phyloP scores from a whole-genome alignment of 1,139 yeast species.

The Blastobotrys capitulatus region DNA sequence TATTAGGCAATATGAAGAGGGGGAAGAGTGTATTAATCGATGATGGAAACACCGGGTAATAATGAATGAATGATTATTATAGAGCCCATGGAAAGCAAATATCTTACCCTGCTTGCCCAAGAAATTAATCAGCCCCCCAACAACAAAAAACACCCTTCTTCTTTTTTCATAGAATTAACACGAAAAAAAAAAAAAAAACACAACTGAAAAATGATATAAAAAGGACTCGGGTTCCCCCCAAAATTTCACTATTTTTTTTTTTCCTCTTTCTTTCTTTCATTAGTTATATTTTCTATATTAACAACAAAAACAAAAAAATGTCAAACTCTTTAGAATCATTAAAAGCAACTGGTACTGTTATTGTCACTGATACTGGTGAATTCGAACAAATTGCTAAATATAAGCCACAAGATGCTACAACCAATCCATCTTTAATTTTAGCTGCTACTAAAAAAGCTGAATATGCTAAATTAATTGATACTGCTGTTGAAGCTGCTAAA shows the following conservation, averaged over 20 bases:
- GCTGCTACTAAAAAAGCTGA: conserved; percentile 92
- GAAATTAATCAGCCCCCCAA: too few species aligned
- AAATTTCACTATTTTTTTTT: neutral
- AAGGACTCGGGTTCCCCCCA: neutral
- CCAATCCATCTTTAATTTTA: conserved; percentile 95
- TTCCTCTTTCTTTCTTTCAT: neutral
- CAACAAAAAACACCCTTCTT: too few species aligned
- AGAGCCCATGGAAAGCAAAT: too few species aligned
- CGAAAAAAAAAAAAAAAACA: too few species aligned
- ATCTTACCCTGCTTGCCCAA: too few species aligned
- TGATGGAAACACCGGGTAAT: too few species aligned
- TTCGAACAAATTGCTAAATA: conserved; percentile 90
- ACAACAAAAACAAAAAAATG: conserved; percentile 8
- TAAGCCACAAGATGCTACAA: conserved; percentile 99
- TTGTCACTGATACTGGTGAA: conserved; percentile 99
- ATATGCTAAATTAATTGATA: conserved; percentile 84
- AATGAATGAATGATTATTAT: too few species aligned
- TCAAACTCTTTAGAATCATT: conserved; percentile 84
- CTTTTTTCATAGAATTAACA: too few species aligned
- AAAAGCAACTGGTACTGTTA: conserved; percentile 91
- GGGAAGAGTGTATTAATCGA: too few species aligned
- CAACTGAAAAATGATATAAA: neutral
- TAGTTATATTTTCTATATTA: too few species aligned
- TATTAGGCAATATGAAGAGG: too few species aligned
- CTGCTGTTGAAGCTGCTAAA: conserved; percentile 85